phyloP scores from a whole-genome alignment of 1,284 basidiomycete genomes.

The Puccinia triticina region DNA sequence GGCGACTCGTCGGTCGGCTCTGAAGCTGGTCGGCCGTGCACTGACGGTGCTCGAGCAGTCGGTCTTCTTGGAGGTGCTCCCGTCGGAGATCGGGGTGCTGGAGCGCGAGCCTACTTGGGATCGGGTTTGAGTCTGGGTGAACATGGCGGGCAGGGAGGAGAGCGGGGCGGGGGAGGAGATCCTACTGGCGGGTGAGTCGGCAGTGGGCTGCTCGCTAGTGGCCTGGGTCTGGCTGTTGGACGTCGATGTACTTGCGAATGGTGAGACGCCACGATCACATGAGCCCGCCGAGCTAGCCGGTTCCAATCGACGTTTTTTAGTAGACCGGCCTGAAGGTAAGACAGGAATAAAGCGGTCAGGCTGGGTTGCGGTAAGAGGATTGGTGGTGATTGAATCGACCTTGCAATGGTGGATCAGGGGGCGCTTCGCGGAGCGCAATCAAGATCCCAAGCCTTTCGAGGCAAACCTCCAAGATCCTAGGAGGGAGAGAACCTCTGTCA shows the following conservation, averaged over 20 bases:
- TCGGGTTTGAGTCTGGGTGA: conserved; percentile 35
- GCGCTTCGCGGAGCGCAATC: conserved; percentile 46
- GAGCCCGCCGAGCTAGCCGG: conserved; percentile 27
- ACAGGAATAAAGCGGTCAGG: neutral
- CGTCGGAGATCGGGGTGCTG: conserved; percentile 33
- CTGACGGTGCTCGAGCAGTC: conserved; percentile 3
- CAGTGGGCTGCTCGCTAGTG: neutral
- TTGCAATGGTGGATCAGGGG: conserved; percentile 38
- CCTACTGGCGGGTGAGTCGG: conserved; percentile 39
- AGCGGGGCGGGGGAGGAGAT: conserved; percentile 54
- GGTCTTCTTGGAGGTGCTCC: neutral
- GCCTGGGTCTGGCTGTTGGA: neutral
- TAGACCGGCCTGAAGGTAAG: conserved; percentile 8
- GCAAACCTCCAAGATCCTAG: conserved; percentile 38
- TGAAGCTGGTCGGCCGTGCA: neutral
- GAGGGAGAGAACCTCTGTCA: neutral
- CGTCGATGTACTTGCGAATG: conserved; percentile 22
- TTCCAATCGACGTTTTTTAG: conserved; percentile 46
- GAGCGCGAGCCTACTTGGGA: conserved; percentile 44
- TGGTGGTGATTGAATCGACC: neutral
- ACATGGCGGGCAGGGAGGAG: conserved; percentile 45
- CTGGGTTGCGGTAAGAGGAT: too few species aligned
- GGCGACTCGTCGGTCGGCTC: conserved; percentile 47
- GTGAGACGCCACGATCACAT: conserved; percentile 26
- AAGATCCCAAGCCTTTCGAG: conserved; percentile 48